These are phyloP conservation scores for Colletotrichum aenigma DNA, from an alignment of 2,329 filamentous ascomycete species.

Conservation along the genomic window DNA sequence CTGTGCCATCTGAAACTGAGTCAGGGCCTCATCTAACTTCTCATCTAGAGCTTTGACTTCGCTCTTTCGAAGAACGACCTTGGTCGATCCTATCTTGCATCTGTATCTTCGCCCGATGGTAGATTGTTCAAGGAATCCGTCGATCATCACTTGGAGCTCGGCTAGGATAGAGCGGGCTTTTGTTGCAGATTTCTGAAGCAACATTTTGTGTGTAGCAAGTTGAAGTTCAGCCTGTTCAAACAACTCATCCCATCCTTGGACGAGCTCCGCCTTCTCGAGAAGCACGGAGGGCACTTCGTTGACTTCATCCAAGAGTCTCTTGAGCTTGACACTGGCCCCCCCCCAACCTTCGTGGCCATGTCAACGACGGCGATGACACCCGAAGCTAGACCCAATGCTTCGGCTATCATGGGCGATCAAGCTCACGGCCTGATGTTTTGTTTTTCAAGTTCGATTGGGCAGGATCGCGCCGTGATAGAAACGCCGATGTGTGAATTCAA, in stretches of 20 bases:
- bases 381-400: neutral
- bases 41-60: neutral
- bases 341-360: neutral
- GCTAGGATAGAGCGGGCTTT: neutral
- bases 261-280: neutral
- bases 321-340: neutral
- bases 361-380: neutral
- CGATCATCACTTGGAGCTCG: neutral
- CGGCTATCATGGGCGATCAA: neutral
- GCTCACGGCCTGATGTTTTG: too few species aligned
- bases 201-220: too few species aligned
- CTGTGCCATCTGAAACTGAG: neutral
- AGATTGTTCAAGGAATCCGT: fast-evolving
- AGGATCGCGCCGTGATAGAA: too few species aligned
- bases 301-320: neutral
- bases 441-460: fast-evolving
- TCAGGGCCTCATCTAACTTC: neutral
- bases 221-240: neutral
- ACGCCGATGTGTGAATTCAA: too few species aligned
- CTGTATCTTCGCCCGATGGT: neutral
- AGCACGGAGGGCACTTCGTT: neutral
- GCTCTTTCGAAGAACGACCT: neutral
- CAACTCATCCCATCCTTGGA: neutral
- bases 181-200: fast-evolving
- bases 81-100: neutral